Evolutionary conservation across 352 stramenopile genomes (phyloP).

Genomic region (Phytophthora citrophthora): DNA sequence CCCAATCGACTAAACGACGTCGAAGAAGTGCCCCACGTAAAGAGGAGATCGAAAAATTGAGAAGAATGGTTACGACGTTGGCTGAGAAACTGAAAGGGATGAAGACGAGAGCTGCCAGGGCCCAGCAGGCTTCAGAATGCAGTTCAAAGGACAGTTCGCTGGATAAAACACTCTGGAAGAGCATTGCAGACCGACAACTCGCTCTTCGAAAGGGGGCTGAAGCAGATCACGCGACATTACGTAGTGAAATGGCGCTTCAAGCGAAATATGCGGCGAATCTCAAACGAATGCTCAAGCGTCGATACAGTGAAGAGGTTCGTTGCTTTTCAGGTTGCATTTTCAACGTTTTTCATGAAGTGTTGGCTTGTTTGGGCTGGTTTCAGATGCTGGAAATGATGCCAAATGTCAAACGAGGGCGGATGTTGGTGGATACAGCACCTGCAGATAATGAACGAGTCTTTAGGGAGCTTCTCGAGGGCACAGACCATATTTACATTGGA

Average conservation of each 20-base stretch:
- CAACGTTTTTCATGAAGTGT: background rate
- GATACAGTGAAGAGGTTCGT: constrained; percentile 33
- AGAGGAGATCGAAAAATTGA: constrained; percentile 20
- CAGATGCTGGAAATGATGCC: constrained; percentile 35
- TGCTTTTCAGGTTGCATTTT: background rate
- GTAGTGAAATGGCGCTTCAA: constrained; percentile 6
- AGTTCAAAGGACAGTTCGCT: background rate
- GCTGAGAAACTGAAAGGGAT: constrained; percentile 5
- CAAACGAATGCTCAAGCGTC: constrained; percentile 27
- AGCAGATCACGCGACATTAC: constrained; percentile 5
- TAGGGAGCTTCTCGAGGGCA: constrained; percentile 6
- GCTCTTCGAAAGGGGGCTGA: constrained; percentile 6
- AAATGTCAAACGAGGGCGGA: constrained; percentile 4
- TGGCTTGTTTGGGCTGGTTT: background rate
- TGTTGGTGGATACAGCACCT: background rate
- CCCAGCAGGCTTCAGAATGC: background rate
- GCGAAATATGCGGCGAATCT: constrained; percentile 17
- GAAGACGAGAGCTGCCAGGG: background rate
- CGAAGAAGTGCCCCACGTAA: constrained; percentile 10
- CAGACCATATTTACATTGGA: constrained; percentile 3
- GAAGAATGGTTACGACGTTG: background rate
- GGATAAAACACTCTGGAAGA: constrained; percentile 14
- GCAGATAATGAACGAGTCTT: constrained; percentile 7
- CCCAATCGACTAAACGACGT: constrained; percentile 6
- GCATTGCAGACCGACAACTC: constrained; percentile 10